Evolutionary conservation across 2,329 filamentous ascomycete genomes (phyloP).

Genomic region (Stachybotrys chartarum): DNA sequence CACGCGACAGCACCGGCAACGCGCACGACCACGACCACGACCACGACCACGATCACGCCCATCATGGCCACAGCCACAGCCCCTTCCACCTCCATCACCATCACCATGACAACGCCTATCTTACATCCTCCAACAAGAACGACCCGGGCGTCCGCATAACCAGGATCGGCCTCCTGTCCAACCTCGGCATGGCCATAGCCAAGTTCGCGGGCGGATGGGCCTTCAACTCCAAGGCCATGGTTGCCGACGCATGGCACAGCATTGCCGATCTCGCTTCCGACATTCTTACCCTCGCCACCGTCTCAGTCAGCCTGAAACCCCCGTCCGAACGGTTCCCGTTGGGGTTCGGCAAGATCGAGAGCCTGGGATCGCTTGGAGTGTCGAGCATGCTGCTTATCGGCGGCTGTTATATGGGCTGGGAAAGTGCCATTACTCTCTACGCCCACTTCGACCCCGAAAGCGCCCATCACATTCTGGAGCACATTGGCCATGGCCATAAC

Average conservation of each 20-base stretch:
- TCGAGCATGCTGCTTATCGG: constrained; percentile 85
- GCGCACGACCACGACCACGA: constrained; percentile 10
- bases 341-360: constrained; percentile 97
- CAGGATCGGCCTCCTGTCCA: constrained; percentile 61
- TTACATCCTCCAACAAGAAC: constrained; percentile 79
- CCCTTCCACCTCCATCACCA: constrained; percentile 68
- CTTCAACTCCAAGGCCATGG: constrained; percentile 90
- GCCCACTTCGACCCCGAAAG: constrained; percentile 67
- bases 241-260: constrained; percentile 92
- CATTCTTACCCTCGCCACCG: constrained; percentile 86
- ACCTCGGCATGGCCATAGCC: constrained; percentile 86
- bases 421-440: constrained; percentile 60
- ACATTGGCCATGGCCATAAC: constrained; percentile 55
- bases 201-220: constrained; percentile 89
- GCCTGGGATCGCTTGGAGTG: constrained; percentile 85
- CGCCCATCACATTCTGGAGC: constrained; percentile 54
- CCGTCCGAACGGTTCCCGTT: constrained; percentile 78
- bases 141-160: constrained; percentile 59
- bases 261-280: constrained; percentile 94
- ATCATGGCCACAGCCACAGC: constrained; percentile 40
- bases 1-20: constrained; percentile 12
- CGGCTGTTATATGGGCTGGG: constrained; percentile 86
- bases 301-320: constrained; percentile 84
- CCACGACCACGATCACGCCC: constrained; percentile 16
- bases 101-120: constrained; percentile 86